Evolutionary conservation across 1,139 yeast genomes (phyloP).

Genomic region (Arxiozyma telluris): DNA sequence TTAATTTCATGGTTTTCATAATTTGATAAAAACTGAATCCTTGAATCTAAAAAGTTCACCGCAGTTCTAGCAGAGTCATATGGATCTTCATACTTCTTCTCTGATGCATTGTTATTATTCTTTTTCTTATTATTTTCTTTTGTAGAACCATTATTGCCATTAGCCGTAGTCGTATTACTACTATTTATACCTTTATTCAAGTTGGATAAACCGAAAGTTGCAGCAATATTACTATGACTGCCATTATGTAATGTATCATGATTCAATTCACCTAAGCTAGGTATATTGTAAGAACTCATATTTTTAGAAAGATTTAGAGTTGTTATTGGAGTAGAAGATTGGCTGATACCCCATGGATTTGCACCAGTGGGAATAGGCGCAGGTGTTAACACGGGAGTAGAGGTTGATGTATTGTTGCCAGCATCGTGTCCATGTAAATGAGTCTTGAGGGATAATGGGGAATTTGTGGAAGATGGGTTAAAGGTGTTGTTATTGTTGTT

Average conservation of each 20-base stretch:
- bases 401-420: conserved; percentile 10
- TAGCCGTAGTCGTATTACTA: conserved; percentile 7
- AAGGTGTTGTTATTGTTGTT: conserved; percentile 2
- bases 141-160: conserved; percentile 1
- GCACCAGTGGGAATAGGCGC: conserved; percentile 30
- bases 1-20: conserved; percentile 28
- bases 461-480: conserved; percentile 12
- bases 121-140: conserved; percentile 10
- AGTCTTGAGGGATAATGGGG: conserved; percentile 24
- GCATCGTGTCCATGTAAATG: conserved; percentile 20
- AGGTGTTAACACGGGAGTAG: conserved; percentile 28
- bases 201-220: neutral
- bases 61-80: conserved; percentile 31
- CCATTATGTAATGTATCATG: conserved; percentile 5
- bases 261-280: conserved; percentile 52
- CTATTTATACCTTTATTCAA: conserved; percentile 4
- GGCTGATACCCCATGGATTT: conserved; percentile 31
- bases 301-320: conserved; percentile 26
- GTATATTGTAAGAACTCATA: conserved; percentile 56
- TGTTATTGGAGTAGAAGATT: conserved; percentile 27
- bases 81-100: conserved; percentile 26
- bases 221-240: conserved; percentile 3
- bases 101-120: conserved; percentile 26
- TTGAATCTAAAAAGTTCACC: conserved; percentile 32
- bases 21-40: conserved; percentile 27